Evolutionary conservation across 2,329 filamentous ascomycete species (phyloP).

Genomic region (Alternaria sp.): DNA sequence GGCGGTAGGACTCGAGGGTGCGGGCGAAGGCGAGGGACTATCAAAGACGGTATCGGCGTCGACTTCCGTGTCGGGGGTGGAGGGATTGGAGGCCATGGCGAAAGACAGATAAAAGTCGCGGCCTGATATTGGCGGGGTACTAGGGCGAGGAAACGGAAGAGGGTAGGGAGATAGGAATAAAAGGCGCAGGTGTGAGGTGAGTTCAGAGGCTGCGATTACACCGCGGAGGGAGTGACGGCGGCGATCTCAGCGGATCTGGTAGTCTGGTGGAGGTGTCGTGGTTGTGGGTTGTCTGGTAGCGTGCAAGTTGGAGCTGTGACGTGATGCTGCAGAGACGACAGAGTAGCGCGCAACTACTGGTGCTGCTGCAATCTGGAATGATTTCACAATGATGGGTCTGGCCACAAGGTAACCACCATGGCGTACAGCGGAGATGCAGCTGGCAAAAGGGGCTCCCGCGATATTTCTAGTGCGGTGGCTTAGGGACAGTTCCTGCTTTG

Average conservation of each 20-base stretch:
- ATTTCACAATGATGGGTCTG: slow-evolving; percentile 23
- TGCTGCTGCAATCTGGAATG: slow-evolving; percentile 10
- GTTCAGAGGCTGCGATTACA: slow-evolving; percentile 21
- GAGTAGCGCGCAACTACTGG: slow-evolving; percentile 20
- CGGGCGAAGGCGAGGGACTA: slow-evolving; percentile 37
- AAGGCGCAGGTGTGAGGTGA: slow-evolving; percentile 6
- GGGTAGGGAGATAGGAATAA: slow-evolving; percentile 17
- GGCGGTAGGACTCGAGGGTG: slow-evolving; percentile 29
- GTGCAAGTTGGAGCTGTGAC: slow-evolving; percentile 22
- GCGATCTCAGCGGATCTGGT: slow-evolving; percentile 17
- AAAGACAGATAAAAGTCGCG: slow-evolving; percentile 8
- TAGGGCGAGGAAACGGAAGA: not conserved
- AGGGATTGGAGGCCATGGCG: slow-evolving; percentile 40
- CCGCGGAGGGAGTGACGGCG: slow-evolving; percentile 15
- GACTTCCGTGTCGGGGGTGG: slow-evolving; percentile 41
- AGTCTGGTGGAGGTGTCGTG: slow-evolving; percentile 24
- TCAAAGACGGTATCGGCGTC: slow-evolving; percentile 43
- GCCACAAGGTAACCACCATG: slow-evolving; percentile 9
- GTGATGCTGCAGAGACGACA: slow-evolving; percentile 16
- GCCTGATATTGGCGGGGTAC: slow-evolving; percentile 27
- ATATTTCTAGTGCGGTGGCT: not conserved
- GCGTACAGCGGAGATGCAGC: not conserved
- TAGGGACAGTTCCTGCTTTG: slow-evolving; percentile 14
- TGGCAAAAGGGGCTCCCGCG: not conserved
- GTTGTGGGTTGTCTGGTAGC: slow-evolving; percentile 26